A percentile compares a stretch with the other conserved stretches of the same genome.
Evolutionary conservation across 2,329 filamentous ascomycete species (phyloP).

Genomic region (Diaporthe batatas): DNA sequence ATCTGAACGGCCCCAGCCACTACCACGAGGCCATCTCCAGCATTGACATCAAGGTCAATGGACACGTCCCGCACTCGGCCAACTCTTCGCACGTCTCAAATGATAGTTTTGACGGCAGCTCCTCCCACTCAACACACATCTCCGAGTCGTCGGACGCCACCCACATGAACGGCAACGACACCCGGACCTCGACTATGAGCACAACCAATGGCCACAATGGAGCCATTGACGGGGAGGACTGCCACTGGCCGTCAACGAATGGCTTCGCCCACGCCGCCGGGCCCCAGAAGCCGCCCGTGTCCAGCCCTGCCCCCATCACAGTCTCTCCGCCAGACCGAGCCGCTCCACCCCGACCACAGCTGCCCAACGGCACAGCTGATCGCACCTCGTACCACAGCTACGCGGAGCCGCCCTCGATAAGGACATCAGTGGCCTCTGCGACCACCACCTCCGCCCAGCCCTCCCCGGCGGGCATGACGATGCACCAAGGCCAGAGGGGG

Average conservation of each 20-base stretch:
- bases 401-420: constrained; percentile 46
- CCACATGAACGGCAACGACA: constrained; percentile 58
- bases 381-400: constrained; percentile 50
- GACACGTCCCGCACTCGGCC: constrained; percentile 50
- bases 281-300: constrained; percentile 45
- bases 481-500: constrained; percentile 48
- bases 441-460: constrained; percentile 50
- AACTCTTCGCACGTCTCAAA: constrained; percentile 59
- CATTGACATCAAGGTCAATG: constrained; percentile 51
- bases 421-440: constrained; percentile 53
- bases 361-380: constrained; percentile 44
- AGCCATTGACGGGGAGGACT: constrained; percentile 55
- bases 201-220: constrained; percentile 72
- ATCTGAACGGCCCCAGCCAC: constrained; percentile 57
- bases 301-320: constrained; percentile 45
- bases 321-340: constrained; percentile 49
- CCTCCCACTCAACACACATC: constrained; percentile 65
- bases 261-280: constrained; percentile 52
- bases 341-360: constrained; percentile 37
- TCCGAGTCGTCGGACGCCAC: constrained; percentile 62
- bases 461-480: constrained; percentile 50
- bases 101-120: constrained; percentile 68
- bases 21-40: constrained; percentile 46
- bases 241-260: constrained; percentile 43
- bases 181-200: constrained; percentile 54